Evolutionary conservation across 345 rosid species (phyloP).

Genomic region (Punica granatum): DNA sequence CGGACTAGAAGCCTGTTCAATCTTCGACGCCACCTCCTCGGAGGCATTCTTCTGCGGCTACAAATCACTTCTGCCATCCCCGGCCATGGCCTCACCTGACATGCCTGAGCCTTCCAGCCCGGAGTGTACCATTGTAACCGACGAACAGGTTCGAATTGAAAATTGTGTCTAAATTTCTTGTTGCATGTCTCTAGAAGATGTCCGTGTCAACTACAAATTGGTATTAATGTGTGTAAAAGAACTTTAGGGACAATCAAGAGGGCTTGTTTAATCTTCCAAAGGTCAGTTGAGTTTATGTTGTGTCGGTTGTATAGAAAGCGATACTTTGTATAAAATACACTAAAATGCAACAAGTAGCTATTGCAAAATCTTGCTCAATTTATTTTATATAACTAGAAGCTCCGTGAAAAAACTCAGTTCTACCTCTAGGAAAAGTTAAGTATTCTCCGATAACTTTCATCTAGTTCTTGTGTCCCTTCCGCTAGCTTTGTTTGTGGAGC

Average conservation of each 20-base stretch:
- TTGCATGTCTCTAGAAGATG: too few relatives aligned
- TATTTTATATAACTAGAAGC: conserved; percentile 15
- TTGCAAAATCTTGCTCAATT: conserved; percentile 4
- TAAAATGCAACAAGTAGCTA: neutral
- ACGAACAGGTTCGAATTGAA: too few relatives aligned
- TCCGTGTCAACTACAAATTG: conserved; percentile 1
- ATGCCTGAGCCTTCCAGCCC: too few relatives aligned
- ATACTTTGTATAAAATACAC: too few relatives aligned
- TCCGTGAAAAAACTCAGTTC: conserved; percentile 19
- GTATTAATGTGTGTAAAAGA: neutral
- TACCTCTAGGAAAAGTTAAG: conserved; percentile 21
- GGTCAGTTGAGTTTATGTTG: neutral
- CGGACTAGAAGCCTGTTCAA: too few relatives aligned
- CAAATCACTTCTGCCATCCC: too few relatives aligned
- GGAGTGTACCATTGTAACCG: too few relatives aligned
- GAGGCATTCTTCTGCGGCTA: too few relatives aligned
- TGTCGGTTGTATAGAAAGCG: neutral
- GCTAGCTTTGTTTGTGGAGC: conserved; percentile 22
- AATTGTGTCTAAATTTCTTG: too few relatives aligned
- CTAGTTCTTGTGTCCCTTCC: conserved; percentile 20
- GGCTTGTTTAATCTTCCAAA: neutral
- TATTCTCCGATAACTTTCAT: conserved; percentile 20
- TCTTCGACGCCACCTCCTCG: too few relatives aligned
- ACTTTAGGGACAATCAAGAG: neutral
- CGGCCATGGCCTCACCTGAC: too few relatives aligned